Base-by-base conservation (phyloP, 495 filamentous ascomycete genomes). In the Hyaloscypha variabilis region DNA sequence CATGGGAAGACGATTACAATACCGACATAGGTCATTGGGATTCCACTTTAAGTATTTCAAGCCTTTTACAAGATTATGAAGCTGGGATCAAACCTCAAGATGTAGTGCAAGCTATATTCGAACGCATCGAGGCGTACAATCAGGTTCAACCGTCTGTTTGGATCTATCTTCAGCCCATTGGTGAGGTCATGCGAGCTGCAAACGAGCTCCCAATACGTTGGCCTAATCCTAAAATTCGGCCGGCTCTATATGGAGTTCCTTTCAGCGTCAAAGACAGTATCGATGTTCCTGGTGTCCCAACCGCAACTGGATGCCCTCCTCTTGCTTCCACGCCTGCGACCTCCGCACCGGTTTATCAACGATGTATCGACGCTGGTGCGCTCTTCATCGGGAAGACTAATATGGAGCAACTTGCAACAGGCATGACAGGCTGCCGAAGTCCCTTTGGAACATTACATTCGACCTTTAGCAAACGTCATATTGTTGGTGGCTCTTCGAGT, bases 231-330 rank as follows among this genome's bases (percentile, higher is more conserved):
- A 31, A 42, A 1, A 29, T 52, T 8, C 58, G 66, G 28, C 66
- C 66, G 19, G 63, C 69, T 17, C 39, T 71, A 10, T 85, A 86
- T 69, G 86, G 86, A n/a, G 77, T 89, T 3, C 84, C 86, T 6
- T 78, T 89, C 29, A 77, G 78, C 11, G 67, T 86, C 51, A 85
- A 88, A 69, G 85, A 89, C 64, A 79, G 76, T 30, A 87, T 88
- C 23, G 58, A 71, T 65, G 34, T 71, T 58, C 46, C 58, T 11
- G 69, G 63, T 25, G 62, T 69, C 39, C 66, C 63, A 5, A 68
- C 69, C 11, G 69, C 69, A 11, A 31, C 29, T n/a, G 69, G 62
- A 6, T 68, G 62, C 59, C 66, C 63, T 39, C 61, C 69, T 62
- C 53, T 68, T 13, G 63, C 66, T 6, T 68, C 29, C 28, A 68